phyloP scores from a whole-genome alignment of 352 stramenopile species.

The Globisporangium barbulae region DNA sequence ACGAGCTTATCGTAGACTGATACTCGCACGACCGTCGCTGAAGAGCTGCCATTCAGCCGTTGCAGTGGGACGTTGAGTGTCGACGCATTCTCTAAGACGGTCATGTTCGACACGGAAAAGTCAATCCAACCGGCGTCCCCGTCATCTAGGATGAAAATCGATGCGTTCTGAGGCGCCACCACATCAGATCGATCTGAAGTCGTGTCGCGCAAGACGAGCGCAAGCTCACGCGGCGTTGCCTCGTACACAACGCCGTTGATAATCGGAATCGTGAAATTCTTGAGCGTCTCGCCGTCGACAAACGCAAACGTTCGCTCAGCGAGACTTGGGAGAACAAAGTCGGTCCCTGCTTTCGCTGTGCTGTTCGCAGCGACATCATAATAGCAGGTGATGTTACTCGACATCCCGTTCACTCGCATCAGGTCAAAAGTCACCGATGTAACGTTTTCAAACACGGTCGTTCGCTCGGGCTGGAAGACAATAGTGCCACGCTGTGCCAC shows the following conservation, averaged over 20 bases:
- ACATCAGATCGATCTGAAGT: conserved; percentile 28
- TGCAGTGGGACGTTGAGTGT: conserved; percentile 28
- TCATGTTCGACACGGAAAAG: conserved; percentile 25
- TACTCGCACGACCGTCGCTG: conserved; percentile 26
- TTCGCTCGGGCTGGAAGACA: conserved; percentile 16
- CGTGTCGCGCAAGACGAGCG: conserved; percentile 35
- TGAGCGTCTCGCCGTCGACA: conserved; percentile 27
- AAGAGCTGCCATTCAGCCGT: conserved; percentile 32
- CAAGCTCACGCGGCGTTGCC: conserved; percentile 20
- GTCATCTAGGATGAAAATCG: conserved; percentile 46
- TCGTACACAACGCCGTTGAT: conserved; percentile 42
- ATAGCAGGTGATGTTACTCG: conserved; percentile 36
- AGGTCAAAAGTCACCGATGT: conserved; percentile 30
- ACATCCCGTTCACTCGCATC: conserved; percentile 44
- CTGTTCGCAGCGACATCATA: conserved; percentile 20
- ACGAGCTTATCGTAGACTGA: conserved; percentile 1
- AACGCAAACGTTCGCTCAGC: conserved; percentile 29
- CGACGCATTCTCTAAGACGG: conserved; percentile 25
- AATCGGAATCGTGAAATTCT: conserved; percentile 39
- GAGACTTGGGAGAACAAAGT: conserved; percentile 31
- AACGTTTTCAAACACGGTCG: conserved; percentile 41
- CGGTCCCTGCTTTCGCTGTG: conserved; percentile 24
- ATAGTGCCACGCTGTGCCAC: conserved; percentile 41
- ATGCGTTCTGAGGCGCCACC: conserved; percentile 17
- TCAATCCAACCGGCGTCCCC: conserved; percentile 50